phyloP scores from a whole-genome alignment of 2,329 filamentous ascomycete species.

The Colletotrichum higginsianum region DNA sequence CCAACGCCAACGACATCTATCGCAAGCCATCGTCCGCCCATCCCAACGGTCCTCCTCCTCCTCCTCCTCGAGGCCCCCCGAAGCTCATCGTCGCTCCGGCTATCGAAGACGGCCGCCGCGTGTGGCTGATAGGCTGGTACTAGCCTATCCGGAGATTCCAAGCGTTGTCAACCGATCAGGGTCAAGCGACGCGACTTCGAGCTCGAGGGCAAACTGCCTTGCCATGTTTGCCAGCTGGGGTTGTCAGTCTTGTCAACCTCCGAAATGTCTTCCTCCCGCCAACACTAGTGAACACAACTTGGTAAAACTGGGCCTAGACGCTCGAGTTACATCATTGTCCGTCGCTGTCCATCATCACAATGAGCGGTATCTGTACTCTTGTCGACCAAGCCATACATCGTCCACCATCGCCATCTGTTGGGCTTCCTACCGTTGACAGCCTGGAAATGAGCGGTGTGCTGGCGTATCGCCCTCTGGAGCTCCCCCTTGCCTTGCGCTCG shows the following conservation, averaged over 20 bases:
- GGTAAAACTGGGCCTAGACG: constrained; percentile 32
- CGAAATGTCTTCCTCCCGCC: constrained; percentile 27
- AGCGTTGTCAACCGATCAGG: constrained; percentile 30
- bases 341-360: constrained; percentile 25
- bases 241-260: constrained; percentile 18
- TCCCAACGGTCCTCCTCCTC: constrained; percentile 2
- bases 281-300: constrained; percentile 34
- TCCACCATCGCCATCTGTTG: not conserved
- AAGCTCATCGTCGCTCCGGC: constrained; percentile 8
- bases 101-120: constrained; percentile 12
- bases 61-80: not conserved
- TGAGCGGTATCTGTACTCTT: not conserved
- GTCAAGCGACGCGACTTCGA: constrained; percentile 14
- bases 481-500: constrained; percentile 22
- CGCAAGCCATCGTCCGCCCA: constrained; percentile 15
- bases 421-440: not conserved
- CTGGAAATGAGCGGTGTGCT: constrained; percentile 43
- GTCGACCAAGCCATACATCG: constrained; percentile 10
- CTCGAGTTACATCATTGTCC: constrained; percentile 37
- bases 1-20: constrained; percentile 18
- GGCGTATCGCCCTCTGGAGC: constrained; percentile 36
- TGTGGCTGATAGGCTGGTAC: constrained; percentile 30
- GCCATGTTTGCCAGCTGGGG: constrained; percentile 8
- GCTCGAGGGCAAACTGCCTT: not conserved
- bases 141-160: constrained; percentile 30